These are phyloP conservation scores for Ailanthus altissimus DNA, from an alignment of 345 rosid genomes.

Conservation along the genomic window DNA sequence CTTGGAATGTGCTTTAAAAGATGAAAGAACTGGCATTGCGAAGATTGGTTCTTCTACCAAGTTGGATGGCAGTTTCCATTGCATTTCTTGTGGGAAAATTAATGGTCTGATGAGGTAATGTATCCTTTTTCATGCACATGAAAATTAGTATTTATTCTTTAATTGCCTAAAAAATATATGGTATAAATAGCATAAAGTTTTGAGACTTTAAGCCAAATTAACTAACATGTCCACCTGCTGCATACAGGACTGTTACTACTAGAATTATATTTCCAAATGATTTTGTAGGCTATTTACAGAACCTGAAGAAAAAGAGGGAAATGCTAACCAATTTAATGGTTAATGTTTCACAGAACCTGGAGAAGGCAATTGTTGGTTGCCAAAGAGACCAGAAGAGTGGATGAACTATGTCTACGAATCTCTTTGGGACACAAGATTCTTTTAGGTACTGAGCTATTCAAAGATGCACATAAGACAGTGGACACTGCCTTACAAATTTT, in stretches of 20 bases:
- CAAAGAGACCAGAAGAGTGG: slow-evolving; percentile 82
- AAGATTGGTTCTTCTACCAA: slow-evolving; percentile 37
- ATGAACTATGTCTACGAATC: slow-evolving; percentile 67
- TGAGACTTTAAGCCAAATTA: background rate
- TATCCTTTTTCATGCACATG: background rate
- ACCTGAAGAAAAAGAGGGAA: background rate
- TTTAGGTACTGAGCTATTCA: slow-evolving; percentile 44
- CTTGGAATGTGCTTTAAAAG: slow-evolving; percentile 62
- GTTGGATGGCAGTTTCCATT: slow-evolving; percentile 63
- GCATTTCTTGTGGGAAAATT: slow-evolving; percentile 63
- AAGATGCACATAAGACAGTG: slow-evolving; percentile 43
- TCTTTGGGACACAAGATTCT: slow-evolving; percentile 59
- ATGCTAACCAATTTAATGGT: background rate
- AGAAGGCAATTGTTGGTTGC: slow-evolving; percentile 70
- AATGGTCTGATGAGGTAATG: slow-evolving; percentile 61
- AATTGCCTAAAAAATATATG: background rate
- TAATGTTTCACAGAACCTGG: slow-evolving; percentile 48
- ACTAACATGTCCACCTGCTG: background rate
- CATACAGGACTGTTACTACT: background rate
- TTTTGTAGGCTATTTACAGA: background rate
- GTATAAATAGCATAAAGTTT: background rate
- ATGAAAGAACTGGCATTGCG: slow-evolving; percentile 54
- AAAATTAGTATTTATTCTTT: background rate
- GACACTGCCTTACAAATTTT: slow-evolving; percentile 54
- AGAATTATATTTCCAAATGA: background rate